Conservation (phyloP, 768 basidiomycete genomes). For the Boletellus ananas region DNA sequence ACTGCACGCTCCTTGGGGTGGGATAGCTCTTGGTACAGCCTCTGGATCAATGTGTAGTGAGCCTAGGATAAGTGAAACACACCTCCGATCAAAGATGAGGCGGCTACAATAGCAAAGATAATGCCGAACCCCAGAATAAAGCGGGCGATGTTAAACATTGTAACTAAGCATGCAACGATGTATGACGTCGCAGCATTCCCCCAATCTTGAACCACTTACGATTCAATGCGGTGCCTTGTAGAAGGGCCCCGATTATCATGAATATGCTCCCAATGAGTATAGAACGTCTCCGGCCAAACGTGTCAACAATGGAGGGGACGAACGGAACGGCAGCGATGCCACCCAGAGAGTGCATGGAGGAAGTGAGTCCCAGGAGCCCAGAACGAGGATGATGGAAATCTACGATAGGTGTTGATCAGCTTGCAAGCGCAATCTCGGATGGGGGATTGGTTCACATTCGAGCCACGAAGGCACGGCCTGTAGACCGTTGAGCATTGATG, state of each 20-base stretch:
- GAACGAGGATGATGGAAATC: slow-evolving; percentile 54
- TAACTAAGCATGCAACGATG: background rate
- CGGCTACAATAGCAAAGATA: slow-evolving; percentile 14
- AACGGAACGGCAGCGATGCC: slow-evolving; percentile 52
- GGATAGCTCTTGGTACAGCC: slow-evolving; percentile 12
- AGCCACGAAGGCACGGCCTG: slow-evolving; percentile 57
- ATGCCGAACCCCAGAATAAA: slow-evolving; percentile 17
- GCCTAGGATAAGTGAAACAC: background rate
- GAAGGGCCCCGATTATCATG: slow-evolving; percentile 8
- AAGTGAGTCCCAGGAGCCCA: slow-evolving; percentile 51
- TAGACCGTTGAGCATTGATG: slow-evolving; percentile 59
- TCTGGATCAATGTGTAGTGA: background rate
- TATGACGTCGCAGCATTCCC: too few relatives aligned
- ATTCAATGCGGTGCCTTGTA: slow-evolving; percentile 15
- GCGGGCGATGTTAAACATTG: slow-evolving; percentile 13
- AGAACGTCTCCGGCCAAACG: slow-evolving; percentile 8
- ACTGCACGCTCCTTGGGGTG: slow-evolving; percentile 21
- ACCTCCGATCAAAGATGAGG: slow-evolving; percentile 21
- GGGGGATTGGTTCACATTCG: slow-evolving; percentile 35
- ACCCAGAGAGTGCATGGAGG: slow-evolving; percentile 57
- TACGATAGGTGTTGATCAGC: slow-evolving; percentile 15
- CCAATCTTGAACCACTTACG: slow-evolving; percentile 1
- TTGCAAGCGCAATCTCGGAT: background rate
- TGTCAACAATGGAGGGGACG: slow-evolving; percentile 9
- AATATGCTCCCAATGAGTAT: slow-evolving; percentile 14